Evolutionary conservation across 257 asterid species (phyloP).

Genomic region (Echites panduratus): DNA sequence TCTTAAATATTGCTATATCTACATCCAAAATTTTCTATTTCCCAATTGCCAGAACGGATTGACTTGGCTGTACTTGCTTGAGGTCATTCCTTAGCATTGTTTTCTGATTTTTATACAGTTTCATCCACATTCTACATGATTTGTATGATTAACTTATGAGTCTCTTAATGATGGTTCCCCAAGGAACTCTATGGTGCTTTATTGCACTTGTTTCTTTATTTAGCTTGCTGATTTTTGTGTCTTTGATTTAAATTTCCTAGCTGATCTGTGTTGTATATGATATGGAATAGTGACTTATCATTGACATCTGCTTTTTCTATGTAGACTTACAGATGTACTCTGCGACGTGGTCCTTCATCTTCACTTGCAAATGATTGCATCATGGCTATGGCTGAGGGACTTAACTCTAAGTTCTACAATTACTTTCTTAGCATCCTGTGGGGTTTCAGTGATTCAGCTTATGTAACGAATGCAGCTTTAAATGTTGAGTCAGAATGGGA

Average conservation of each 20-base stretch:
- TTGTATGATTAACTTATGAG: not conserved
- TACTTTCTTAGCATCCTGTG: constrained; percentile 71
- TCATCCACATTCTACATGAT: not conserved
- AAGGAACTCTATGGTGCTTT: not conserved
- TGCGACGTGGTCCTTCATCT: constrained; percentile 76
- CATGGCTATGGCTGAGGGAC: constrained; percentile 80
- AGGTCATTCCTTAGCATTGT: not conserved
- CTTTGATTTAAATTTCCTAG: not conserved
- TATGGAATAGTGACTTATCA: constrained; percentile 15
- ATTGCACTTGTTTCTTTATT: not conserved
- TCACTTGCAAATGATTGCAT: constrained; percentile 80
- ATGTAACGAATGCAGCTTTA: constrained; percentile 40
- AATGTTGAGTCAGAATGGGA: constrained; percentile 80
- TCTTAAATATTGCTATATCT: not conserved
- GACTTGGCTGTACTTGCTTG: not conserved
- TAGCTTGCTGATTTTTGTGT: not conserved
- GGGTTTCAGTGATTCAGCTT: constrained; percentile 53
- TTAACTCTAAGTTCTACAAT: constrained; percentile 52
- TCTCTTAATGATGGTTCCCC: not conserved
- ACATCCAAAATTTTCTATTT: not conserved
- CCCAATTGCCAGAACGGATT: not conserved
- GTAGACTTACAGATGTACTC: constrained; percentile 74
- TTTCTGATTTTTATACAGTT: not conserved
- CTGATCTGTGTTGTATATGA: constrained; percentile 13
- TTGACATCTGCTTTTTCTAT: constrained; percentile 9